Evolutionary conservation across 306 rosid species (phyloP), one percentile per base, ranked within the genome.

Genomic region (Trichosanthes truncata): DNA sequence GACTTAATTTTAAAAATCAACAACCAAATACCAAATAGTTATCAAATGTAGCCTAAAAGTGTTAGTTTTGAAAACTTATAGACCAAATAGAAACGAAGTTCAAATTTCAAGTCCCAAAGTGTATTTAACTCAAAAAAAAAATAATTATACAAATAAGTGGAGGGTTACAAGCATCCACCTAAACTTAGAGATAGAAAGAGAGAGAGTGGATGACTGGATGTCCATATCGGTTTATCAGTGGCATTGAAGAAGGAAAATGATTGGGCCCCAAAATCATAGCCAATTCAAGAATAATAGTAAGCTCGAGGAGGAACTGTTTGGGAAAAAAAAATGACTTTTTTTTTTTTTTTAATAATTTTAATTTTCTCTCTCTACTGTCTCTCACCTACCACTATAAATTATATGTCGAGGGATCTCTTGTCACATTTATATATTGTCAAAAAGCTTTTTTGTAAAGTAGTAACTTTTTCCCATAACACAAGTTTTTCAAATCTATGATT

Each of bases 361-460:
- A 43, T 25, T 38, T 23, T 69, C 56, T 71, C 56, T 71, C 76
- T 71, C 76, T 71, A 43, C 59, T 73, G 41, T 48, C 78, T 46
- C 78, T 73, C 78, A 73, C 78, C 61, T 73, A 73, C 78, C 78
- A 73, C 57, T 46, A 74, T 74, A 74, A 74, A 49, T 74, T 49
- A 49, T 45, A 23, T 46, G 78, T 72, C 43, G 25, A 46, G 60
- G 78, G 78, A 74, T 74, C 26, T 74, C 14, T 72, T 14, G 55
- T 72, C 57, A 46, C 20, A 23, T 11, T 74, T 74, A 6, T 72
- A 45, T 29, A 51, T 49, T 51, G 65, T 75, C 78, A 74, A 75
- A 72, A 41, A 14, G n/a, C 25, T 49, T 74, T 49, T 62, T 25
- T 6, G 9, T 45, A 74, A 53, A 52, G 65, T 13, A 3, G 13